Conservation (phyloP, 768 basidiomycete species). For the Mycena indigotica region DNA sequence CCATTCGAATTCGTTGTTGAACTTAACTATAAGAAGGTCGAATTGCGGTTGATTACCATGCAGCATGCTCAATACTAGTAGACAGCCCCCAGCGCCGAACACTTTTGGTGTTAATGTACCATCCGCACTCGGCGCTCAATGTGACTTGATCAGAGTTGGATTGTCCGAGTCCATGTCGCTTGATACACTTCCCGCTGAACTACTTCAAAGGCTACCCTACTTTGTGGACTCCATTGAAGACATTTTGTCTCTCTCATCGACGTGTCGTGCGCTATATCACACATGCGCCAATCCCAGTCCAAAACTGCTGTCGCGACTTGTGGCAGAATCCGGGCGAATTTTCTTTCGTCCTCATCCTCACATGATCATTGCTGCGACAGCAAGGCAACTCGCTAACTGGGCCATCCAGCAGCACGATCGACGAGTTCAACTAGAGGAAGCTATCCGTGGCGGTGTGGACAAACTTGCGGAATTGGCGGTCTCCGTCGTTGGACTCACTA, state of each 20-base stretch:
- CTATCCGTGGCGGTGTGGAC: constrained; percentile 19
- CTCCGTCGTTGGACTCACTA: constrained; percentile 14
- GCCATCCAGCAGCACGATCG: constrained; percentile 13
- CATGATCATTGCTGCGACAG: constrained; percentile 17
- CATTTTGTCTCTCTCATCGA: constrained; percentile 12
- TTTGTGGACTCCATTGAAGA: constrained; percentile 19
- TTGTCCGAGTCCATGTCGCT: constrained; percentile 14
- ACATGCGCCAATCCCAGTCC: constrained; percentile 13
- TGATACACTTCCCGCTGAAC: constrained; percentile 11
- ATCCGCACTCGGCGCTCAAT: too few species aligned
- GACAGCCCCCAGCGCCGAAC: too few species aligned
- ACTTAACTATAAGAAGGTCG: too few species aligned
- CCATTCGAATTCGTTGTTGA: too few species aligned
- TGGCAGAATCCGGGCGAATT: constrained; percentile 15
- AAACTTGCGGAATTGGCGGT: constrained; percentile 17
- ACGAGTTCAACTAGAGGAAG: constrained; percentile 9
- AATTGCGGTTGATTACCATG: too few species aligned
- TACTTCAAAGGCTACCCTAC: constrained; percentile 9
- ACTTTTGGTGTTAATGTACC: too few species aligned
- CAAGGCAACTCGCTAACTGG: constrained; percentile 21
- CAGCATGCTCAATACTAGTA: too few species aligned
- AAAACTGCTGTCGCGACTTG: constrained; percentile 15
- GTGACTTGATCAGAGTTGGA: too few species aligned
- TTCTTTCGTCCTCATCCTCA: constrained; percentile 25
- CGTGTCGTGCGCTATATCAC: constrained; percentile 12